Evolutionary conservation across 2,329 filamentous ascomycete genomes (phyloP).

Genomic region (Pseudocercospora vitis): DNA sequence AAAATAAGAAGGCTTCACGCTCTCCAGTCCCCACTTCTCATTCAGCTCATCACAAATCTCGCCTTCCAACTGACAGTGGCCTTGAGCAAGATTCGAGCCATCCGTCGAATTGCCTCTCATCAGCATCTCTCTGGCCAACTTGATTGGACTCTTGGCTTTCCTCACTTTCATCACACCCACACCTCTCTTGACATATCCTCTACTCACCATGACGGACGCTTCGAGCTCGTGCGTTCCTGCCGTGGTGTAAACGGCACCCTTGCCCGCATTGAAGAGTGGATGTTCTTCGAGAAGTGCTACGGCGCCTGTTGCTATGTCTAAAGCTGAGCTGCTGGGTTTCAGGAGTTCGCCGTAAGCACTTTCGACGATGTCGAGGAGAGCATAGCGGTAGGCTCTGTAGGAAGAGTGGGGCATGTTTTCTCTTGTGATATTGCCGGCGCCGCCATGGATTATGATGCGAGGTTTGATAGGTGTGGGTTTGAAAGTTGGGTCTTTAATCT

Average conservation of each 20-base stretch:
- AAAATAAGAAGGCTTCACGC: slow-evolving; percentile 70
- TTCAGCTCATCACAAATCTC: slow-evolving; percentile 69
- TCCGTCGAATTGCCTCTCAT: slow-evolving; percentile 64
- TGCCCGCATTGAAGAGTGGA: slow-evolving; percentile 78
- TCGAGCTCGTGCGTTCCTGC: slow-evolving; percentile 83
- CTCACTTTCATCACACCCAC: slow-evolving; percentile 73
- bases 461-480: slow-evolving; percentile 36
- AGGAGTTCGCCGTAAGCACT: slow-evolving; percentile 34
- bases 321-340: slow-evolving; percentile 54
- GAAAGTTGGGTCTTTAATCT: not conserved
- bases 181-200: slow-evolving; percentile 70
- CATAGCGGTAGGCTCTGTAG: slow-evolving; percentile 41
- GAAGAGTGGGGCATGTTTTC: slow-evolving; percentile 39
- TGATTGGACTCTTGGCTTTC: slow-evolving; percentile 76
- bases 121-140: slow-evolving; percentile 70
- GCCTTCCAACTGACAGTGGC: slow-evolving; percentile 70
- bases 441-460: slow-evolving; percentile 52
- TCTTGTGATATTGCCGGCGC: slow-evolving; percentile 49
- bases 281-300: slow-evolving; percentile 76
- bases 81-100: slow-evolving; percentile 60
- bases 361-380: slow-evolving; percentile 42
- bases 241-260: slow-evolving; percentile 82
- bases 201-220: slow-evolving; percentile 80
- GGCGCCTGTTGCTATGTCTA: slow-evolving; percentile 73
- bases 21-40: slow-evolving; percentile 65